Evolutionary conservation across 1,139 yeast genomes (phyloP).

Genomic region (Groenewaldozyma auringiensis): DNA sequence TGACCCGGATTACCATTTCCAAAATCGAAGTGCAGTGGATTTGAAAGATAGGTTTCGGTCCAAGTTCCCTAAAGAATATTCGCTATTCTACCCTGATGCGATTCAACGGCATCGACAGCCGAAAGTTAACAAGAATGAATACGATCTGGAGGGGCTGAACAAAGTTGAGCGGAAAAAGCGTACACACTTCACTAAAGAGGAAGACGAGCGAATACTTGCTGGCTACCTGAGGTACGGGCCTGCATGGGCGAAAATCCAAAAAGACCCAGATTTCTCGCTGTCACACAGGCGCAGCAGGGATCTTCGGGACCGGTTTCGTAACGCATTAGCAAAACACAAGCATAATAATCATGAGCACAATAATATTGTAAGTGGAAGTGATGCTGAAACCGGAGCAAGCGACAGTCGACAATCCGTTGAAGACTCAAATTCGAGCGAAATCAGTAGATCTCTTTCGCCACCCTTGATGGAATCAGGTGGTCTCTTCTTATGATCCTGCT

Average conservation of each 20-base stretch:
- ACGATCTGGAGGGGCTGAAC: neutral
- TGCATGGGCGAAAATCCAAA: slow-evolving; percentile 76
- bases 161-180: slow-evolving; percentile 40
- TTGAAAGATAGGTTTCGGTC: slow-evolving; percentile 38
- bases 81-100: slow-evolving; percentile 38
- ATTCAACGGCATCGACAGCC: slow-evolving; percentile 29
- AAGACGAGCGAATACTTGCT: slow-evolving; percentile 59
- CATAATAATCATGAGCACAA: neutral
- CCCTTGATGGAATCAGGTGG: neutral
- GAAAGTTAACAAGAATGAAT: neutral
- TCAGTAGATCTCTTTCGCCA: neutral
- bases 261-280: slow-evolving; percentile 33
- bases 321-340: slow-evolving; percentile 27
- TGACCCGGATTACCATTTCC: slow-evolving; percentile 34
- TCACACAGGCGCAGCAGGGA: slow-evolving; percentile 37
- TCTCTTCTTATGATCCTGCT: neutral
- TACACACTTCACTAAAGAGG: slow-evolving; percentile 52
- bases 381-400: too few species aligned
- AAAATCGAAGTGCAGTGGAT: slow-evolving; percentile 39
- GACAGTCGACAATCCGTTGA: neutral
- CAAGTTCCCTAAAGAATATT: slow-evolving; percentile 39
- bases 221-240: slow-evolving; percentile 74
- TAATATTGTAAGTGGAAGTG: too few species aligned
- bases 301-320: slow-evolving; percentile 38
- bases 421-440: neutral